Evolutionary conservation across 148 eudicot species (phyloP), one percentile per base, ranked within the genome.

Genomic region (Silene latifolia): DNA sequence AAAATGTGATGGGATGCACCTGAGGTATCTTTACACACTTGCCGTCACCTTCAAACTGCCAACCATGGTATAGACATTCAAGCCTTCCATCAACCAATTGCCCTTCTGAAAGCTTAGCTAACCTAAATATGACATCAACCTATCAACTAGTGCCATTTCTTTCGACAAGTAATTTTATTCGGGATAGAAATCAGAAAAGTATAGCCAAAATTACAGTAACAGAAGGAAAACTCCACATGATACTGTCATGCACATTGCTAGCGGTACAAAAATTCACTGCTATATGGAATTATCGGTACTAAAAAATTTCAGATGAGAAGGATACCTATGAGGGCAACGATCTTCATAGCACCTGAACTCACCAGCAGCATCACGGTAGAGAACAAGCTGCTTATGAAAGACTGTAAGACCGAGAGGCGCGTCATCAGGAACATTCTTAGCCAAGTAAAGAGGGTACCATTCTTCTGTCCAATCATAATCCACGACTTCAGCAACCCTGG

Each of bases 81-180:
- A 95, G 90, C 65, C 84, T 87, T 67, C 98, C 98, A 77, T 95
- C 98, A 44, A 87, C 78, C 69, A 92, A 44, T 65, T 95, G 98
- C 1, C 98, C 98, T 82, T 95, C 98, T 0, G 98, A 95, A 61
- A 95, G 99, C 79, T 95, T 95, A 71, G 99, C 99, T 76, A 95
- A 76, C 89, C 98, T 94, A 56, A 32, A 81, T 62, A 29, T 78
- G 67, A 35, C 29, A 65, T 57, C 4, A 48, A 25, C 63, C 2
- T 46, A 54, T 54, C 54, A 67, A 27, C 54, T n/a, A 46, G 61
- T 61, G 29, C 29, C 29, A 27, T 27, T 27, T 27, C 3, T 1
- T 27, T 32, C 35, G 35, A 32, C 35, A 32, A 32, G 5, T 32
- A 27, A 27, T 27, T 27, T 27, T 27, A 32, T 27, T 27, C 2